A percentile compares a stretch with the other conserved stretches of the same genome.
These are phyloP conservation scores for Tolypocladium album DNA, from an alignment of 2,329 filamentous ascomycete species.

Conservation along the genomic window DNA sequence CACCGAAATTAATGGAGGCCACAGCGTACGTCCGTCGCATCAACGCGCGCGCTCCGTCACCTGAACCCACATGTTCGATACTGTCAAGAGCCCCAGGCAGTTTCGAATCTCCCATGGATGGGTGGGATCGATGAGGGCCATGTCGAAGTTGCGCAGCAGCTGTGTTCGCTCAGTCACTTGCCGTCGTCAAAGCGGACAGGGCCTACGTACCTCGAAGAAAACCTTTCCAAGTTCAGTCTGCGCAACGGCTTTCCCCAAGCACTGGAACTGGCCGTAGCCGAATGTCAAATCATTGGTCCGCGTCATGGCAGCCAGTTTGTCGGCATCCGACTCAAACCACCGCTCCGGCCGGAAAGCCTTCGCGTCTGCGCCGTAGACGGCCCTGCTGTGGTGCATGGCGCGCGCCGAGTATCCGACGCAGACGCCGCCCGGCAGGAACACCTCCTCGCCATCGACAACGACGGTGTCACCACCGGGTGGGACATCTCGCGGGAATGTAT, in stretches of 20 bases:
- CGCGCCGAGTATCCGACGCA: slow-evolving; percentile 18
- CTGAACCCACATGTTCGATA: slow-evolving; percentile 22
- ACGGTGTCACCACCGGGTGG: slow-evolving; percentile 14
- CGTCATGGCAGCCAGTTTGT: slow-evolving; percentile 17
- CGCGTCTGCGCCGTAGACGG: slow-evolving; percentile 20
- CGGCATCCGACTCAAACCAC: slow-evolving; percentile 21
- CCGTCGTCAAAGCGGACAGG: neutral
- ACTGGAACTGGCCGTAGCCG: slow-evolving; percentile 25
- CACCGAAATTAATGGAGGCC: neutral
- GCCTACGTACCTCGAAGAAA: slow-evolving; percentile 27
- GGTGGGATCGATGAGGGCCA: slow-evolving; percentile 14
- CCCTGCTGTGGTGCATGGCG: slow-evolving; percentile 15
- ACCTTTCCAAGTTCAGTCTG: slow-evolving; percentile 24
- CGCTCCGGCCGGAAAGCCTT: slow-evolving; percentile 18
- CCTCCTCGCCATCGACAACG: slow-evolving; percentile 27
- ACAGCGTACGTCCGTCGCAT: neutral
- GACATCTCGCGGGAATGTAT: slow-evolving; percentile 21
- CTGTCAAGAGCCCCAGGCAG: slow-evolving; percentile 15
- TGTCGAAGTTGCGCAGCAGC: slow-evolving; percentile 18
- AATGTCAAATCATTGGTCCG: slow-evolving; percentile 24
- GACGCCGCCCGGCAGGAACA: slow-evolving; percentile 16
- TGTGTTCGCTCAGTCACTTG: slow-evolving; percentile 3
- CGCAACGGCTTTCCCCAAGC: slow-evolving; percentile 26
- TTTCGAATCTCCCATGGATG: slow-evolving; percentile 16
- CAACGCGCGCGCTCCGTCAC: slow-evolving; percentile 9